These are phyloP conservation scores for Patellifolia procumbens DNA, from an alignment of 179 eudicot species.

Conservation along the genomic window DNA sequence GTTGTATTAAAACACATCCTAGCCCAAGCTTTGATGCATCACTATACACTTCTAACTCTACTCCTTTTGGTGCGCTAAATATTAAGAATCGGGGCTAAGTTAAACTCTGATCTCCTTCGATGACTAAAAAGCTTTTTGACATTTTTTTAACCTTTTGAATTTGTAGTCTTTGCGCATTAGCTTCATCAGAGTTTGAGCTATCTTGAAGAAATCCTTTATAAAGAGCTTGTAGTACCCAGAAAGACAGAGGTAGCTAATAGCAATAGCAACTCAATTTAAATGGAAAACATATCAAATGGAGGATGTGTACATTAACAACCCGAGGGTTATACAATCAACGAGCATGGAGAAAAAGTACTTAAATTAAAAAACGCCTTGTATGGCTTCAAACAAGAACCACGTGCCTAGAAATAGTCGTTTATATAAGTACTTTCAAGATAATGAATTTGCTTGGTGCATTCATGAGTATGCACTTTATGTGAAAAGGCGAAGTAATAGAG, in stretches of 20 bases:
- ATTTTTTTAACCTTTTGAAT: too few relatives aligned
- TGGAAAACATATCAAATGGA: conserved; percentile 9
- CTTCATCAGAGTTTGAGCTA: too few relatives aligned
- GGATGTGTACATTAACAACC: conserved; percentile 13
- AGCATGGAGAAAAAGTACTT: conserved; percentile 10
- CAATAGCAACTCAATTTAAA: neutral
- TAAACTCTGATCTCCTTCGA: too few relatives aligned
- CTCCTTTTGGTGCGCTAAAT: too few relatives aligned
- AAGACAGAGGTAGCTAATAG: neutral
- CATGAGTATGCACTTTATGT: conserved; percentile 14
- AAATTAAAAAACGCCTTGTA: neutral
- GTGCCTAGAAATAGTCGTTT: conserved; percentile 8
- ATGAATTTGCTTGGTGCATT: too few relatives aligned
- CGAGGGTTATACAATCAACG: neutral
- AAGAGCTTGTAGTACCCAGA: conserved; percentile 4
- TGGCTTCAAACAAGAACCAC: conserved; percentile 15
- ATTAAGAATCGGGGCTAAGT: too few relatives aligned
- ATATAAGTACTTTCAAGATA: neutral
- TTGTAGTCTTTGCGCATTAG: too few relatives aligned
- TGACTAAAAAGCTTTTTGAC: too few relatives aligned
- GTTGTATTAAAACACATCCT: too few relatives aligned
- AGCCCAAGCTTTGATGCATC: too few relatives aligned
- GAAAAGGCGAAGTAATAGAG: neutral
- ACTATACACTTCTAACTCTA: too few relatives aligned
- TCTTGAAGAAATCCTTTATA: too few relatives aligned